phyloP scores from a whole-genome alignment of 2,329 filamentous ascomycete genomes.

The Trichophyton verrucosum region DNA sequence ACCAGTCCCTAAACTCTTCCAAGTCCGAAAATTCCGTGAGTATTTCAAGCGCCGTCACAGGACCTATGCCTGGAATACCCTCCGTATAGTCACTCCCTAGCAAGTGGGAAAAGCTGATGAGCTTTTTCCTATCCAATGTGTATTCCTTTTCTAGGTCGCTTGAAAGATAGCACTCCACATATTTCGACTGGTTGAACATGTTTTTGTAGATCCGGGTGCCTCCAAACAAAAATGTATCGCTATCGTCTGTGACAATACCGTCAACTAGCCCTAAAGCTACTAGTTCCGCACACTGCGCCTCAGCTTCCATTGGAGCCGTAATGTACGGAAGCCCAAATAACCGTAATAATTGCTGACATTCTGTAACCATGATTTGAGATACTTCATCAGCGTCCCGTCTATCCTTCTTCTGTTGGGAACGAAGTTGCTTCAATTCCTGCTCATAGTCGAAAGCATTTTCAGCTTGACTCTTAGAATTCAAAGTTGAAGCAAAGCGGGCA shows the following conservation, averaged over 20 bases:
- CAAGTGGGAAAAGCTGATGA: conserved; percentile 82
- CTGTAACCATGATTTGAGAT: conserved; percentile 86
- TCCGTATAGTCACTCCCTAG: conserved; percentile 93
- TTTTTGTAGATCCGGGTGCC: conserved; percentile 97
- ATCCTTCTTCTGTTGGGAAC: conserved; percentile 93
- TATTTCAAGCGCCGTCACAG: conserved; percentile 89
- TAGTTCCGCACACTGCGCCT: conserved; percentile 91
- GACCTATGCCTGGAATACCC: conserved; percentile 77
- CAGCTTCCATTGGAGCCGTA: conserved; percentile 96
- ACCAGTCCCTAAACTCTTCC: conserved; percentile 75
- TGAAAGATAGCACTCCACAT: conserved; percentile 86
- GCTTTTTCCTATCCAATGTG: conserved; percentile 68
- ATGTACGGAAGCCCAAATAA: conserved; percentile 94
- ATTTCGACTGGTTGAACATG: conserved; percentile 98
- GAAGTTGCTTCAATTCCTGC: conserved; percentile 69
- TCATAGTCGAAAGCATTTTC: conserved; percentile 74
- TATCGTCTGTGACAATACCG: conserved; percentile 95
- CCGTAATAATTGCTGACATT: conserved; percentile 80
- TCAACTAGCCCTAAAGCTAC: conserved; percentile 80
- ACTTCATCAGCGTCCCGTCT: conserved; percentile 93
- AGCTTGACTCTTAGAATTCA: conserved; percentile 61
- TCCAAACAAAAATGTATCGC: conserved; percentile 91
- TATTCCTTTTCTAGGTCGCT: conserved; percentile 80
- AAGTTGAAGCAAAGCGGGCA: conserved; percentile 73
- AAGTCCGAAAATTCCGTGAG: conserved; percentile 73